Conservation (phyloP, 2,329 filamentous ascomycete species). For the Colletotrichum noveboracense region DNA sequence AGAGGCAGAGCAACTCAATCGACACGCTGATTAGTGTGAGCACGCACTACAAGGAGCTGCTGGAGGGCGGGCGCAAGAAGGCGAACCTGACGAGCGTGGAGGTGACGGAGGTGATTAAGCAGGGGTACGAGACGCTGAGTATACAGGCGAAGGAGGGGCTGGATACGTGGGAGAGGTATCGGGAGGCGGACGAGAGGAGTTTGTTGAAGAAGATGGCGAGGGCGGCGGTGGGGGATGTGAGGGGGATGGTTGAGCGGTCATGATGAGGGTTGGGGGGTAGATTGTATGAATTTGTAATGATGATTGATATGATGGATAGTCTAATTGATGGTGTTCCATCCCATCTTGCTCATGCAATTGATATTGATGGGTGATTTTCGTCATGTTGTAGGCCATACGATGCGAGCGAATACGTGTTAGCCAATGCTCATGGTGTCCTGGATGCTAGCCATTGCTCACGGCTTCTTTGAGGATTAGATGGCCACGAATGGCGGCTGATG, state of each 20-base stretch:
- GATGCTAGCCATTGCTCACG: background rate
- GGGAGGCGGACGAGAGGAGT: slow-evolving; percentile 84
- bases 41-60: slow-evolving; percentile 84
- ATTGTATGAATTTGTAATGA: slow-evolving; percentile 3
- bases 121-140: slow-evolving; percentile 92
- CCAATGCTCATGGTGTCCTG: rapidly evolving
- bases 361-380: rapidly evolving
- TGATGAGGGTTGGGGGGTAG: background rate
- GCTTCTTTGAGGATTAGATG: rapidly evolving
- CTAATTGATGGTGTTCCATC: background rate
- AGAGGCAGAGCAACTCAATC: slow-evolving; percentile 72
- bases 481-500: background rate
- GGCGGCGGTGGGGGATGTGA: slow-evolving; percentile 70
- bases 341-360: background rate
- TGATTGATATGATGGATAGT: background rate
- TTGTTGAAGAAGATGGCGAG: slow-evolving; percentile 88
- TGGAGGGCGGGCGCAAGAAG: slow-evolving; percentile 59
- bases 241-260: slow-evolving; percentile 49
- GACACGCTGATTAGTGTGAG: slow-evolving; percentile 83
- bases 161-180: slow-evolving; percentile 84
- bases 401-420: rapidly evolving
- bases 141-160: slow-evolving; percentile 88
- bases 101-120: slow-evolving; percentile 90
- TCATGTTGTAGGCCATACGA: background rate
- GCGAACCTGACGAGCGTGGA: slow-evolving; percentile 81